Evolutionary conservation across 1,284 basidiomycete genomes (phyloP).

Genomic region (Porodaedalea pini): DNA sequence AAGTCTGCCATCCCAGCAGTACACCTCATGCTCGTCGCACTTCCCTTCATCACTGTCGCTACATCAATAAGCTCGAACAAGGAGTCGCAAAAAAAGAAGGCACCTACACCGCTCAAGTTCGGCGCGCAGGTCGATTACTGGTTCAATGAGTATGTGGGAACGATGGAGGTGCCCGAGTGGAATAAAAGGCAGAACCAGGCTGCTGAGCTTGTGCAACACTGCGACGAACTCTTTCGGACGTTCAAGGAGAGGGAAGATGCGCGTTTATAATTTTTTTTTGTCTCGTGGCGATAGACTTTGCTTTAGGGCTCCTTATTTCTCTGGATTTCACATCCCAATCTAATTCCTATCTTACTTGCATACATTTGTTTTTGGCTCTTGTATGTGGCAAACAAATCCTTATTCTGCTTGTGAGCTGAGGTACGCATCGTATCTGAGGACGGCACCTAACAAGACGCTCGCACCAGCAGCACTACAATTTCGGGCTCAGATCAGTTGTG

Average conservation of each 20-base stretch:
- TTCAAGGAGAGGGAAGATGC: slow-evolving; percentile 24
- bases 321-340: no score
- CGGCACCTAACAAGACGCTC: slow-evolving; percentile 16
- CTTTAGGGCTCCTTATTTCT: not conserved
- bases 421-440: slow-evolving; percentile 14
- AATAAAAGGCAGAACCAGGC: slow-evolving; percentile 44
- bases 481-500: not conserved
- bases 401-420: slow-evolving; percentile 3
- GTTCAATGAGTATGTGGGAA: slow-evolving; percentile 52
- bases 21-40: slow-evolving; percentile 55
- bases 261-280: not conserved
- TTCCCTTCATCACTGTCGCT: slow-evolving; percentile 40
- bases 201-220: slow-evolving; percentile 47
- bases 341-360: not conserved
- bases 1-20: slow-evolving; percentile 65
- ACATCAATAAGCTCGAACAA: slow-evolving; percentile 12
- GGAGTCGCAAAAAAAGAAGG: slow-evolving; percentile 21
- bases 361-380: not conserved
- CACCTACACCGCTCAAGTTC: slow-evolving; percentile 41
- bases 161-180: slow-evolving; percentile 49
- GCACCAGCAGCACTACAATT: slow-evolving; percentile 13
- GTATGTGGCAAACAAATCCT: not conserved
- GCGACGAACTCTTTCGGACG: slow-evolving; percentile 46
- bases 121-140: slow-evolving; percentile 52
- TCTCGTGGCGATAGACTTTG: not conserved